Percentiles rank a stretch among this genome's conserved stretches.
Conservation (phyloP, 164 flowering plant species). For the Amborella trichopoda region DNA sequence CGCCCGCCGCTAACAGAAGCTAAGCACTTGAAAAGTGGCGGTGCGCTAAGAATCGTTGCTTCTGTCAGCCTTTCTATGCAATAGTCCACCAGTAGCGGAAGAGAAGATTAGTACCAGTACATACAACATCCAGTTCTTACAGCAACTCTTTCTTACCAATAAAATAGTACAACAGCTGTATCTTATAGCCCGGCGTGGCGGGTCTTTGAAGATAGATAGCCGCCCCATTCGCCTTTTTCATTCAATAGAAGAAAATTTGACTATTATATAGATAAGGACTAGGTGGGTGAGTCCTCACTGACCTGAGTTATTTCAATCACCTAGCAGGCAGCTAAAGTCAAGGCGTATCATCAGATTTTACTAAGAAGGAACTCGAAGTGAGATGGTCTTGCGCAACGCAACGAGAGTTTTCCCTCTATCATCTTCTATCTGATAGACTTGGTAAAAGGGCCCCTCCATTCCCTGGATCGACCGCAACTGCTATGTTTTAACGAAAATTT, state of each 20-base stretch:
- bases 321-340: constrained; percentile 5
- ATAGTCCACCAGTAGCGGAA: constrained; percentile 13
- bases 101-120: constrained; percentile 11
- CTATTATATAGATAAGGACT: constrained; percentile 1
- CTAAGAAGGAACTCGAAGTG: too few species aligned
- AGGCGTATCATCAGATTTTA: too few species aligned
- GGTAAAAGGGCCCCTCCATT: constrained; percentile 3
- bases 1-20: constrained; percentile 7
- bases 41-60: constrained; percentile 9
- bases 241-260: background rate
- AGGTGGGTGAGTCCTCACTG: constrained; percentile 7
- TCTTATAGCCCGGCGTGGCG: too few species aligned
- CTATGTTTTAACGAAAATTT: background rate
- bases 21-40: constrained; percentile 8
- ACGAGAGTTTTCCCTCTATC: too few species aligned
- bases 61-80: constrained; percentile 8
- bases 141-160: too few species aligned
- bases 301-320: constrained; percentile 7
- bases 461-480: background rate
- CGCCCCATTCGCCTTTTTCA: background rate
- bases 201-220: background rate
- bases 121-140: too few species aligned
- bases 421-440: constrained; percentile 4
- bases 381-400: too few species aligned
- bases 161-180: too few species aligned